These are phyloP conservation scores for Xenoacremonium recifei DNA, from an alignment of 2,329 filamentous ascomycete species.

Conservation along the genomic window DNA sequence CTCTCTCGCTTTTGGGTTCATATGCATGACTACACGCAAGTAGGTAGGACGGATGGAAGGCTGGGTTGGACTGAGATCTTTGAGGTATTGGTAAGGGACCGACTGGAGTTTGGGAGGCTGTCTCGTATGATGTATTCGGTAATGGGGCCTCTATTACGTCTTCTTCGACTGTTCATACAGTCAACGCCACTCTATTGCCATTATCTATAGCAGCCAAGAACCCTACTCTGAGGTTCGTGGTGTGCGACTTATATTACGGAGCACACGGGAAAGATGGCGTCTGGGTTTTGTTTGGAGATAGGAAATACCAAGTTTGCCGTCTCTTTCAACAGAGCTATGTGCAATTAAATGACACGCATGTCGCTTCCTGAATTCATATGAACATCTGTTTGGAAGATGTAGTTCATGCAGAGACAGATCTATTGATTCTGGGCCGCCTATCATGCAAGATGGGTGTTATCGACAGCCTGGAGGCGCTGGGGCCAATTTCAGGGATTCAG, in stretches of 20 bases:
- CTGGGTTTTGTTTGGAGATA: neutral
- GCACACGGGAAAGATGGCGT: neutral
- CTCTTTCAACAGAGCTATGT: no score
- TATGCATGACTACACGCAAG: slow-evolving; percentile 5
- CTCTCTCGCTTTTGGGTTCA: neutral
- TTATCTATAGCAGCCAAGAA: no score
- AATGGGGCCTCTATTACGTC: no score
- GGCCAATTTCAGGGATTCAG: neutral
- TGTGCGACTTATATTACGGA: neutral
- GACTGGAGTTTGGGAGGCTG: slow-evolving; percentile 24
- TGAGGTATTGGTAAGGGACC: slow-evolving; percentile 16
- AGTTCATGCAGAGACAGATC: no score
- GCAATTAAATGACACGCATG: no score
- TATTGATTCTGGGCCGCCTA: no score
- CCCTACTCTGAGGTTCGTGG: no score
- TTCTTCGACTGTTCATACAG: no score
- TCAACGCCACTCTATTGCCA: no score
- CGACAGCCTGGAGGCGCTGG: neutral
- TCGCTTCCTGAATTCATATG: no score
- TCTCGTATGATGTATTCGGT: slow-evolving; percentile 26
- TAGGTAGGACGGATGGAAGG: slow-evolving; percentile 10
- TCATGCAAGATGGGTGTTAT: no score
- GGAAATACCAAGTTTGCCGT: neutral
- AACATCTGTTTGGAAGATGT: no score
- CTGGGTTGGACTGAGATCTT: slow-evolving; percentile 14